Evolutionary conservation across 345 rosid species (phyloP).

Genomic region (Gossypium ekmanianum): DNA sequence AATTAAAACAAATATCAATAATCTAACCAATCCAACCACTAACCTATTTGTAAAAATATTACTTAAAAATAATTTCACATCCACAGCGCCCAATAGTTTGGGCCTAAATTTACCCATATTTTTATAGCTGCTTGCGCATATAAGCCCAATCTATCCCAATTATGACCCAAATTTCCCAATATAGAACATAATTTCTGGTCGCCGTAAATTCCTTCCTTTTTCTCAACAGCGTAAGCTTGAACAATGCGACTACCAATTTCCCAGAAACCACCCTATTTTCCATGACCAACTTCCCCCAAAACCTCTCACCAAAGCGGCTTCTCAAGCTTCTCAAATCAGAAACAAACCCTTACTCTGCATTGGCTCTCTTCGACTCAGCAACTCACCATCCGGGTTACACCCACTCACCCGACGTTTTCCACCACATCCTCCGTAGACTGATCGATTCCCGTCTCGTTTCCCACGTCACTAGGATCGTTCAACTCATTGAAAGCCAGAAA

Average conservation of each 20-base stretch:
- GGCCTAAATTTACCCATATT: no score
- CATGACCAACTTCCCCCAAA: conserved; percentile 59
- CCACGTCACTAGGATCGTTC: conserved; percentile 51
- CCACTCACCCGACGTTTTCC: conserved; percentile 63
- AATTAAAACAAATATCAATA: no score
- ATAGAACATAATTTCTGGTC: neutral
- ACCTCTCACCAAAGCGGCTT: conserved; percentile 52
- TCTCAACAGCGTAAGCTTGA: neutral
- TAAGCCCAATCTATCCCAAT: no score
- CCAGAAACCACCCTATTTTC: conserved; percentile 8
- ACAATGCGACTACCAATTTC: conserved; percentile 18
- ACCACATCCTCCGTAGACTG: conserved; percentile 77
- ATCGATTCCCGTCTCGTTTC: conserved; percentile 37
- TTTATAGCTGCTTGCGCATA: no score
- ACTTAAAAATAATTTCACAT: no score
- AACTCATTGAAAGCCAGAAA: conserved; percentile 49
- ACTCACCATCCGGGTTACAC: conserved; percentile 44
- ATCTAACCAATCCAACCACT: no score
- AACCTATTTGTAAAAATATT: no score
- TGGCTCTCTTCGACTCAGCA: conserved; percentile 63
- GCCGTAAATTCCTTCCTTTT: neutral
- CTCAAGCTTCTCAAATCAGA: conserved; percentile 64
- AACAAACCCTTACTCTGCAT: conserved; percentile 46
- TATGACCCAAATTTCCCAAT: no score
- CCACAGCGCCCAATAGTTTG: no score